These are phyloP conservation scores for Selaginella tamariscina DNA, from an alignment of 75 land plant species.

Conservation along the genomic window DNA sequence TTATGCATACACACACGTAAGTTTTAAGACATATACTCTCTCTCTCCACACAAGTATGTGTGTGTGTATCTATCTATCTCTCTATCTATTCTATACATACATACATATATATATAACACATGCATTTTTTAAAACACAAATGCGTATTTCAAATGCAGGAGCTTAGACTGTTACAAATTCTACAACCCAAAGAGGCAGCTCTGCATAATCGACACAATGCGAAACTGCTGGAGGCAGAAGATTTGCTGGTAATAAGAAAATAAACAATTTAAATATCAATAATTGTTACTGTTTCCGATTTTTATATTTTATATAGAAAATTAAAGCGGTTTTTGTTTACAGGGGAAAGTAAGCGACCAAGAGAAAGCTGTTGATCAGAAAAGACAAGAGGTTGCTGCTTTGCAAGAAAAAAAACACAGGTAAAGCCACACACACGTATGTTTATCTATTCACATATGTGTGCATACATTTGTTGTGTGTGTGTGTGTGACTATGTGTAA, in stretches of 20 bases:
- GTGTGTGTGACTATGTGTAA: too few species aligned
- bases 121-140: not conserved
- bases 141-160: slow-evolving; percentile 17
- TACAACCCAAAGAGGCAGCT: slow-evolving; percentile 30
- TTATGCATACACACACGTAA: too few species aligned
- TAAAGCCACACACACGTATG: too few species aligned
- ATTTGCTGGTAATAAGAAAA: slow-evolving; percentile 15
- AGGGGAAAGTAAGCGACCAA: slow-evolving; percentile 23
- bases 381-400: slow-evolving; percentile 13
- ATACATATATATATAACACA: not conserved
- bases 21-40: too few species aligned
- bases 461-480: too few species aligned
- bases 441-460: too few species aligned
- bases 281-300: too few species aligned
- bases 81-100: too few species aligned
- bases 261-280: not conserved
- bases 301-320: too few species aligned
- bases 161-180: slow-evolving; percentile 15
- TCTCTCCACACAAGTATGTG: not conserved
- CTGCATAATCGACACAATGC: slow-evolving; percentile 18
- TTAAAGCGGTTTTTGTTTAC: too few species aligned
- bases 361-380: slow-evolving; percentile 22
- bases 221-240: slow-evolving; percentile 18
- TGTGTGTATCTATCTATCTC: too few species aligned
- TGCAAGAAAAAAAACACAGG: slow-evolving; percentile 26